Evolutionary conservation across 23 red algal genomes (phyloP).

Genomic region (Agarophyton chilense): DNA sequence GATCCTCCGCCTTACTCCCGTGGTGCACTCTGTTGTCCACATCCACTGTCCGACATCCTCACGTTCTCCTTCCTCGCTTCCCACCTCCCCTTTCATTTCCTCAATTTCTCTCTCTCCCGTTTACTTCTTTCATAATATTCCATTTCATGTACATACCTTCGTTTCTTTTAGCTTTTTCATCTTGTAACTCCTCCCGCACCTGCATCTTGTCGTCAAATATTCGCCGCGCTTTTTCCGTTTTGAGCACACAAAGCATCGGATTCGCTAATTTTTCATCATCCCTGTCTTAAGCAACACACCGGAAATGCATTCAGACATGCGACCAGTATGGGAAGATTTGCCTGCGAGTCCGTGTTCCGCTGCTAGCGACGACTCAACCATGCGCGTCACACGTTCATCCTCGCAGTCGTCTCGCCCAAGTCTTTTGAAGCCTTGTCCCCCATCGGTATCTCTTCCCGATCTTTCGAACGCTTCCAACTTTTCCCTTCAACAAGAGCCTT

Average conservation of each 20-base stretch:
- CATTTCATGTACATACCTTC: not conserved
- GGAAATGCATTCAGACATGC: slow-evolving; percentile 28
- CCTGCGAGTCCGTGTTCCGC: slow-evolving; percentile 65
- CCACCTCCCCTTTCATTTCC: not conserved
- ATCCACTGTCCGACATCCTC: not conserved
- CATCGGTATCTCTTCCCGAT: not conserved
- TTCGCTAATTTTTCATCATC: not conserved
- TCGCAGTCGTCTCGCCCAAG: not conserved
- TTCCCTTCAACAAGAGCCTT: slow-evolving; percentile 1
- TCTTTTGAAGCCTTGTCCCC: slow-evolving; percentile 18
- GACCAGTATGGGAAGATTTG: slow-evolving; percentile 41
- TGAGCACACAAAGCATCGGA: not conserved
- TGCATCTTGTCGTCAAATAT: no score
- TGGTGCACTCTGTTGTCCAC: not conserved
- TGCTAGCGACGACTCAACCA: slow-evolving; percentile 33
- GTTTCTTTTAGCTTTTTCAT: not conserved
- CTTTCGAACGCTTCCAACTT: not conserved
- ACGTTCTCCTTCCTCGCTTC: not conserved
- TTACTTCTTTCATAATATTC: not conserved
- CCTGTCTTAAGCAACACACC: no score
- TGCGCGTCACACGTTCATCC: not conserved
- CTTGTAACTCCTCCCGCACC: no score
- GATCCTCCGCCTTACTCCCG: slow-evolving; percentile 15
- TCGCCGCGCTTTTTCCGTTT: not conserved
- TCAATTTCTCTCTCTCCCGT: not conserved